These are phyloP conservation scores for Raffaelea albimanens DNA, from an alignment of 2,329 filamentous ascomycete species.

Conservation along the genomic window DNA sequence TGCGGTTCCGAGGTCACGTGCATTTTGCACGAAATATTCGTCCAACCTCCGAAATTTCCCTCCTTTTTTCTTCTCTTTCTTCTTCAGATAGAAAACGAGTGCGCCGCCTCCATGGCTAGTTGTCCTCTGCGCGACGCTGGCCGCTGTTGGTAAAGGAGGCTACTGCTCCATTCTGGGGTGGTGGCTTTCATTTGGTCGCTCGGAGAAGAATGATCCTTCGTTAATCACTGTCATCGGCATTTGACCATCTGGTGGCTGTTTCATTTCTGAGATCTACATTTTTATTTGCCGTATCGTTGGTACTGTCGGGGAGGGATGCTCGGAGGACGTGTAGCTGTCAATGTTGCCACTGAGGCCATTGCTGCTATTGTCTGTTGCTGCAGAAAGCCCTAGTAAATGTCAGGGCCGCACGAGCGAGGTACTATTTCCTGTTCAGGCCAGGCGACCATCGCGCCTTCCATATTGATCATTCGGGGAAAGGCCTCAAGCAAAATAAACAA, in stretches of 20 bases:
- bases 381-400: no score
- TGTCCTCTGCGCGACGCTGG: slow-evolving; percentile 3
- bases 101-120: slow-evolving; percentile 20
- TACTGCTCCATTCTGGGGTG: slow-evolving; percentile 14
- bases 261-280: slow-evolving; percentile 52
- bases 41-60: slow-evolving; percentile 6
- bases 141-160: slow-evolving; percentile 1
- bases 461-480: no score
- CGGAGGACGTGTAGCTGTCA: no score
- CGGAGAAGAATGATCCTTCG: slow-evolving; percentile 45
- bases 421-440: no score
- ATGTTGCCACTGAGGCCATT: no score
- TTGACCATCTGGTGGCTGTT: slow-evolving; percentile 41
- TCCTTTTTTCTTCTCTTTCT: slow-evolving; percentile 22
- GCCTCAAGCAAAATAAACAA: no score
- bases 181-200: slow-evolving; percentile 19
- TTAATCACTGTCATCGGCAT: slow-evolving; percentile 45
- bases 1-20: slow-evolving; percentile 11
- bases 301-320: no score
- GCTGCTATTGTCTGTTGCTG: no score
- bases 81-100: slow-evolving; percentile 43
- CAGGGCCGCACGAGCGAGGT: no score
- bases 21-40: background rate
- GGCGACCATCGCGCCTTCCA: no score
- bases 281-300: background rate